Conservation (phyloP, 2,329 filamentous ascomycete genomes). For the Fusarium cicatricum region DNA sequence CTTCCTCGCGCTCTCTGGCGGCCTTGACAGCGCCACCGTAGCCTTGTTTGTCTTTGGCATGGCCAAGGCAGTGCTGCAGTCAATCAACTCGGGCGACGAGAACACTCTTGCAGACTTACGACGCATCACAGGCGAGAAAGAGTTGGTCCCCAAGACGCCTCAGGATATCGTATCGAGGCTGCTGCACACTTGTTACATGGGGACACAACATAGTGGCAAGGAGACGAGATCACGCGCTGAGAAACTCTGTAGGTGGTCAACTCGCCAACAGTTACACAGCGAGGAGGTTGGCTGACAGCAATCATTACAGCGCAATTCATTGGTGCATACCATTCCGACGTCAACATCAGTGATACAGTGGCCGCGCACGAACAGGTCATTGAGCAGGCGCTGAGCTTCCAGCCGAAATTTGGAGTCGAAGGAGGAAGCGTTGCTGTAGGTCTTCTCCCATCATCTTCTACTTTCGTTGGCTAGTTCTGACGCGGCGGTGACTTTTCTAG, state of each 20-base stretch:
- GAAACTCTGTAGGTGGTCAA: constrained; percentile 52
- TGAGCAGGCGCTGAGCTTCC: background rate
- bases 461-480: constrained; percentile 37
- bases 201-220: constrained; percentile 68
- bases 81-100: constrained; percentile 28
- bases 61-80: constrained; percentile 59
- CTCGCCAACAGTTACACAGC: no score
- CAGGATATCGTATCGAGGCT: constrained; percentile 62
- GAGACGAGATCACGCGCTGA: constrained; percentile 74
- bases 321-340: no score
- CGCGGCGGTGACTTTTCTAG: constrained; percentile 42
- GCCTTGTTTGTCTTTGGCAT: constrained; percentile 53
- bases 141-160: constrained; percentile 57
- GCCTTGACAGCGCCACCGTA: constrained; percentile 34
- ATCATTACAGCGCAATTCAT: no score
- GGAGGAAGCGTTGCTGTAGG: no score
- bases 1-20: constrained; percentile 30
- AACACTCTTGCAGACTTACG: constrained; percentile 49
- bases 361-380: no score
- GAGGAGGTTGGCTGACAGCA: no score
- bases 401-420: background rate
- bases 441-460: no score
- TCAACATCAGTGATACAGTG: no score
- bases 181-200: constrained; percentile 59
- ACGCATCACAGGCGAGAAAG: constrained; percentile 34